phyloP scores from a whole-genome alignment of 257 asterid species.

The Solanum phureja region DNA sequence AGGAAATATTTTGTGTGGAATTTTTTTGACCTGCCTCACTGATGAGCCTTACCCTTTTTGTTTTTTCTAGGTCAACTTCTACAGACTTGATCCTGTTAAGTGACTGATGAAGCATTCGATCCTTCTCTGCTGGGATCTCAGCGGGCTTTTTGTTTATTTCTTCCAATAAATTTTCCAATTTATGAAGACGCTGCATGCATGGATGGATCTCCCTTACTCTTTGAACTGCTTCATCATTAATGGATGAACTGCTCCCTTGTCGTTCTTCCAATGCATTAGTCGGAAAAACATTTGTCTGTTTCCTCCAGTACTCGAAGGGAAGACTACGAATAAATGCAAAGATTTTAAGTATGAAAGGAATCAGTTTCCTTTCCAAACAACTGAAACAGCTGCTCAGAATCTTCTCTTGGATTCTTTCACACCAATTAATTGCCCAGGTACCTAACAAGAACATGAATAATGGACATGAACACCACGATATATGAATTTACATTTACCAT shows the following conservation, averaged over 20 bases:
- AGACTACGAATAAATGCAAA: conserved; percentile 18
- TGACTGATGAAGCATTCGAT: conserved; percentile 73
- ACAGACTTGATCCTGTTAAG: conserved; percentile 75
- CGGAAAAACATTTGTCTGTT: conserved; percentile 28
- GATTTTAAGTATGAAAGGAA: conserved; percentile 29
- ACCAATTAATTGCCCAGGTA: neutral
- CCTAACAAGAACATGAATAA: neutral
- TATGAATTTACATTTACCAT: neutral
- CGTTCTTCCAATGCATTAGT: conserved; percentile 26
- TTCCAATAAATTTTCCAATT: conserved; percentile 67
- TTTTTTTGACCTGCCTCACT: neutral
- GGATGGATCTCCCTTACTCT: conserved; percentile 39
- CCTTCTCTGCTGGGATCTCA: conserved; percentile 80
- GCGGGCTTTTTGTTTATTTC: conserved; percentile 65
- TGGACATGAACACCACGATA: neutral
- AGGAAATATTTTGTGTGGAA: neutral
- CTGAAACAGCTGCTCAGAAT: conserved; percentile 45
- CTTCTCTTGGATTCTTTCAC: conserved; percentile 31
- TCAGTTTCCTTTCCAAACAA: conserved; percentile 35
- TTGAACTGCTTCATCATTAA: conserved; percentile 13
- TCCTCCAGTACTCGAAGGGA: conserved; percentile 47
- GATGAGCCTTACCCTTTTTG: conserved; percentile 57
- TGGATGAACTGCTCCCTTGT: conserved; percentile 14
- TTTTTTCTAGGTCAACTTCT: conserved; percentile 74
- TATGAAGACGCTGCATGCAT: conserved; percentile 67